Evolutionary conservation across 345 rosid species (phyloP).

Genomic region (Bruguiera gymnorhiza): DNA sequence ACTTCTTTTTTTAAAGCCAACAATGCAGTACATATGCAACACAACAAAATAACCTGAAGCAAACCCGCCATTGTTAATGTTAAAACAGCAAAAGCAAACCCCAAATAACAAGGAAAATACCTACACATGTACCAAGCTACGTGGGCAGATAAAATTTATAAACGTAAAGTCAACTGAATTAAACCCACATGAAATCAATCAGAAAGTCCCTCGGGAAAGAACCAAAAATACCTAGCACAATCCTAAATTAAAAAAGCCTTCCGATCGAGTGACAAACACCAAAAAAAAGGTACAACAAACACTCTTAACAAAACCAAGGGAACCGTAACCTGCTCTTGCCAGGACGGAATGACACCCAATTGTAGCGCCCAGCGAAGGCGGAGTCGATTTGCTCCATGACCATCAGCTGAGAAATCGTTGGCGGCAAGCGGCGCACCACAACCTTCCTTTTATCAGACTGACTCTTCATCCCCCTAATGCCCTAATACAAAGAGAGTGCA

Average conservation of each 20-base stretch:
- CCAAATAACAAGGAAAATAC: not conserved
- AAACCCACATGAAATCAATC: too few species aligned
- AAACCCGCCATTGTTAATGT: not conserved
- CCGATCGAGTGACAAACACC: not conserved
- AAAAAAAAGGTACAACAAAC: not conserved
- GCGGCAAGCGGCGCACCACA: conserved; percentile 72
- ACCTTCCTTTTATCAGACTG: conserved; percentile 61
- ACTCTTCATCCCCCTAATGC: conserved; percentile 40
- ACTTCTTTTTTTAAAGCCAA: not conserved
- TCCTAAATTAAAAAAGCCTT: not conserved
- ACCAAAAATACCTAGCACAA: too few species aligned
- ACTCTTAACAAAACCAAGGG: not conserved
- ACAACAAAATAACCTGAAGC: not conserved
- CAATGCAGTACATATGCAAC: not conserved
- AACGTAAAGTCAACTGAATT: too few species aligned
- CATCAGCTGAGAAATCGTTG: conserved; percentile 43
- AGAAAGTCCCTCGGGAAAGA: too few species aligned
- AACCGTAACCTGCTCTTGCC: conserved; percentile 59
- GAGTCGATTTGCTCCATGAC: conserved; percentile 53
- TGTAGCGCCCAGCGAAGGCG: conserved; percentile 54
- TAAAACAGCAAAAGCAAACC: not conserved
- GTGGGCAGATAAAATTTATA: too few species aligned
- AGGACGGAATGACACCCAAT: conserved; percentile 58
- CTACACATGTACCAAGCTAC: too few species aligned
- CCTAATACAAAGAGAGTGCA: not conserved